Conservation (phyloP, 1,284 basidiomycete species). For the Fomitopsis pinicola region DNA sequence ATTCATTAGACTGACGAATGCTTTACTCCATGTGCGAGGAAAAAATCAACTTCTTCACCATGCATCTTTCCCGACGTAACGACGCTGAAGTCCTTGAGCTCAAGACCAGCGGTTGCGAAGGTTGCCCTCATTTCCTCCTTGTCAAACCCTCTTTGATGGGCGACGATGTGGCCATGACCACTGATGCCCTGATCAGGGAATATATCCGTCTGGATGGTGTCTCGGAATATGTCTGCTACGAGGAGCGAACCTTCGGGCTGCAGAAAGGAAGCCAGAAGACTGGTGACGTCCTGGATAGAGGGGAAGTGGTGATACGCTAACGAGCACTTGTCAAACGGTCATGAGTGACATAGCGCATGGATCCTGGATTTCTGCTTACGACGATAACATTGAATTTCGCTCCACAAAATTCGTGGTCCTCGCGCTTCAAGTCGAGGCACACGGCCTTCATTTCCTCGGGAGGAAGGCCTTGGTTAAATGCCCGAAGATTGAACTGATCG, state of each 20-base stretch:
- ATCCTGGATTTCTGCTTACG: constrained; percentile 30
- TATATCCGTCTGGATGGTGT: constrained; percentile 18
- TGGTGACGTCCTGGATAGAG: constrained; percentile 46
- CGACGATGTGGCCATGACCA: constrained; percentile 34
- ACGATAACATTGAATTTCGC: constrained; percentile 60
- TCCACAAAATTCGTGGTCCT: constrained; percentile 43
- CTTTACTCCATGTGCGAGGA: constrained; percentile 48
- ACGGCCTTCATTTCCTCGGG: constrained; percentile 58
- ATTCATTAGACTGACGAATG: no score
- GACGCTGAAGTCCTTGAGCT: constrained; percentile 34
- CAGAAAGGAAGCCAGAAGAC: constrained; percentile 48
- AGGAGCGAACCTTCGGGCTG: constrained; percentile 60
- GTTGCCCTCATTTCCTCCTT: constrained; percentile 39
- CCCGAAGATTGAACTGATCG: constrained; percentile 56
- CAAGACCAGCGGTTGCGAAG: constrained; percentile 47
- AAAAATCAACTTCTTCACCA: constrained; percentile 36
- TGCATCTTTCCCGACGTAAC: constrained; percentile 29
- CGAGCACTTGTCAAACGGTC: constrained; percentile 43
- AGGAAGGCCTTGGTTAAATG: constrained; percentile 51
- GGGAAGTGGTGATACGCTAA: constrained; percentile 67
- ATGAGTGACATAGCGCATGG: neutral
- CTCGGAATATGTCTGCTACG: constrained; percentile 47
- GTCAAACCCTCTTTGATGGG: constrained; percentile 48
- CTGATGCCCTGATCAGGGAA: constrained; percentile 15
- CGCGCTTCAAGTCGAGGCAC: constrained; percentile 43